Evolutionary conservation across 805 yeast species (phyloP).

Genomic region (Kuraishia cidri): DNA sequence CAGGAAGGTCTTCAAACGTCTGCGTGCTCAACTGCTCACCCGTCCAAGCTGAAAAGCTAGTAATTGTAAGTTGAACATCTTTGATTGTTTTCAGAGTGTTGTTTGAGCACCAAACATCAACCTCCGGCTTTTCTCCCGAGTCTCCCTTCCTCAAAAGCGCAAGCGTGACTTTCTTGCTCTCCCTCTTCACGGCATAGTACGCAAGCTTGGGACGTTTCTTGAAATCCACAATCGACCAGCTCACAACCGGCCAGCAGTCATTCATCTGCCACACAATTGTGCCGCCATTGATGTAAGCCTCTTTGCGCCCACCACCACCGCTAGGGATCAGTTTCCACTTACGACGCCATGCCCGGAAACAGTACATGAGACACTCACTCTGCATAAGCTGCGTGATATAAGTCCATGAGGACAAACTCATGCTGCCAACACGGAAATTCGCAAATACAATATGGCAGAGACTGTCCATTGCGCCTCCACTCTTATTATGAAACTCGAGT

Average conservation of each 20-base stretch:
- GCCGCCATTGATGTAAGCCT: conserved; percentile 23
- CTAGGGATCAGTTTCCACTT: too few species aligned
- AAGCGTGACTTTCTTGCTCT: conserved; percentile 18
- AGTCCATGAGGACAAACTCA: conserved; percentile 32
- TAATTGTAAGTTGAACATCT: too few species aligned
- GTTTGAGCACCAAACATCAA: too few species aligned
- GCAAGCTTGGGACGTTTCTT: conserved; percentile 32
- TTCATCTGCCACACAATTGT: conserved; percentile 44
- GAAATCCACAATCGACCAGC: conserved; percentile 38
- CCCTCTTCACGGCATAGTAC: conserved; percentile 36
- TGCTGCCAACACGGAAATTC: conserved; percentile 20
- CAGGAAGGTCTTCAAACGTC: too few species aligned
- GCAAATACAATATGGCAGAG: conserved; percentile 36
- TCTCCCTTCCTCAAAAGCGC: conserved; percentile 21
- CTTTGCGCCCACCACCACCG: too few species aligned
- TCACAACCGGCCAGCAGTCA: conserved; percentile 44
- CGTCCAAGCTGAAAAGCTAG: too few species aligned
- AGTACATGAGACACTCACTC: conserved; percentile 37
- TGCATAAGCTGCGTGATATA: conserved; percentile 47
- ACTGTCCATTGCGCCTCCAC: conserved; percentile 36
- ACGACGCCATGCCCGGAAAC: conserved; percentile 11
- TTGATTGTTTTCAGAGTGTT: too few species aligned
- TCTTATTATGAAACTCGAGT: conserved; percentile 39
- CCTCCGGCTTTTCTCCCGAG: too few species aligned
- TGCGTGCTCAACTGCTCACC: too few species aligned